Percentiles rank a stretch among this genome's conserved stretches.
Evolutionary conservation across 306 rosid genomes (phyloP).

Genomic region (Mimosa bimucronata): DNA sequence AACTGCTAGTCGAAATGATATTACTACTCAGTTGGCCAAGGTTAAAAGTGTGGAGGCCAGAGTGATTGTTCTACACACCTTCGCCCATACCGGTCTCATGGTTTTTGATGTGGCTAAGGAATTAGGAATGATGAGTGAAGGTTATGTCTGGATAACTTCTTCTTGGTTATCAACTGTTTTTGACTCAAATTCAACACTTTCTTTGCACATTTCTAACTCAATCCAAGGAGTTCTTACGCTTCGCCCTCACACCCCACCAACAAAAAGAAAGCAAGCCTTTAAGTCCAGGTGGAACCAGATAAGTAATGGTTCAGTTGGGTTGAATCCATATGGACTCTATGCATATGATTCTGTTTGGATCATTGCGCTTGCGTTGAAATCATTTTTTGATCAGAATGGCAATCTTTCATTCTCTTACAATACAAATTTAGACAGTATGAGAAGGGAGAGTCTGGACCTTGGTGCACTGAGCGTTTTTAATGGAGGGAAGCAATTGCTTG

Average conservation of each 20-base stretch:
- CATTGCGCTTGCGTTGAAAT: conserved; percentile 1
- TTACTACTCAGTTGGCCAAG: background rate
- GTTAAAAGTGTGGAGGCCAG: background rate
- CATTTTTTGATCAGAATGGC: conserved; percentile 1
- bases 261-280: background rate
- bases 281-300: conserved; percentile 12
- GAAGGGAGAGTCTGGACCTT: conserved; percentile 5
- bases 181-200: background rate
- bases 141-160: conserved; percentile 3
- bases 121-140: conserved; percentile 4
- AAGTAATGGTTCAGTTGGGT: background rate
- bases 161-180: conserved; percentile 6
- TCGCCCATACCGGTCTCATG: background rate
- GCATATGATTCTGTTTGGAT: conserved; percentile 9
- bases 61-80: conserved; percentile 11
- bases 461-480: background rate
- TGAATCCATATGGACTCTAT: conserved; percentile 8
- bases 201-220: background rate
- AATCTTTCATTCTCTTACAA: background rate
- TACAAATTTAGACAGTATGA: background rate
- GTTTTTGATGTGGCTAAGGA: background rate
- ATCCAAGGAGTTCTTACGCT: conserved; percentile 10
- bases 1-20: background rate
- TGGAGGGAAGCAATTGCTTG: background rate
- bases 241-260: background rate